These are phyloP conservation scores for Sporodiniella umbellata DNA, from an alignment of 371 early-diverging fungal species.

Conservation along the genomic window DNA sequence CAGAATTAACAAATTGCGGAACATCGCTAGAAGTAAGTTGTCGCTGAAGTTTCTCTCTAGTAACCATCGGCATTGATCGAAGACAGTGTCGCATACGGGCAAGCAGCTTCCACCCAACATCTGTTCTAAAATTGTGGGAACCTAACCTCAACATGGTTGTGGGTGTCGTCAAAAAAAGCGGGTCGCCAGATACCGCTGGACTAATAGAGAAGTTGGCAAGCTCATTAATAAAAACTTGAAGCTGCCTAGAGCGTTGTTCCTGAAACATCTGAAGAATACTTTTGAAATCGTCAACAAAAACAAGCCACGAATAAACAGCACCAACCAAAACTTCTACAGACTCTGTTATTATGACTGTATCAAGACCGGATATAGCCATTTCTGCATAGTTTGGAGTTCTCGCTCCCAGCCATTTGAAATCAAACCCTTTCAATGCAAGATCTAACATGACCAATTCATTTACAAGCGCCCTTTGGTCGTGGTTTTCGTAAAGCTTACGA, in stretches of 20 bases:
- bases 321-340: conserved; percentile 75
- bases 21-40: conserved; percentile 40
- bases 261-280: conserved; percentile 54
- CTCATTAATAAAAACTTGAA: conserved; percentile 60
- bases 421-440: conserved; percentile 47
- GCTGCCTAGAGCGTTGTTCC: conserved; percentile 49
- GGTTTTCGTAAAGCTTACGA: conserved; percentile 5
- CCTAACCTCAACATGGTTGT: conserved; percentile 72
- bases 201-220: conserved; percentile 58
- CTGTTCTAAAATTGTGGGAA: conserved; percentile 60
- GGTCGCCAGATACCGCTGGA: conserved; percentile 55
- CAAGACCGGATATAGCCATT: conserved; percentile 42
- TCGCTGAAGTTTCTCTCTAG: conserved; percentile 43
- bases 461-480: conserved; percentile 23
- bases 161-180: conserved; percentile 70
- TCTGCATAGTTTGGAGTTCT: conserved; percentile 52
- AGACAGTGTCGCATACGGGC: conserved; percentile 68
- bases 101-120: conserved; percentile 78
- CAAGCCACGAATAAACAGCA: conserved; percentile 70
- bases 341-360: conserved; percentile 64
- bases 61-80: conserved; percentile 38
- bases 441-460: conserved; percentile 68
- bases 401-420: conserved; percentile 53
- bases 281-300: conserved; percentile 63
- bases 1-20: conserved; percentile 33